phyloP scores from a whole-genome alignment of 2,329 filamentous ascomycete species.

The Hymenoscyphus linearis region DNA sequence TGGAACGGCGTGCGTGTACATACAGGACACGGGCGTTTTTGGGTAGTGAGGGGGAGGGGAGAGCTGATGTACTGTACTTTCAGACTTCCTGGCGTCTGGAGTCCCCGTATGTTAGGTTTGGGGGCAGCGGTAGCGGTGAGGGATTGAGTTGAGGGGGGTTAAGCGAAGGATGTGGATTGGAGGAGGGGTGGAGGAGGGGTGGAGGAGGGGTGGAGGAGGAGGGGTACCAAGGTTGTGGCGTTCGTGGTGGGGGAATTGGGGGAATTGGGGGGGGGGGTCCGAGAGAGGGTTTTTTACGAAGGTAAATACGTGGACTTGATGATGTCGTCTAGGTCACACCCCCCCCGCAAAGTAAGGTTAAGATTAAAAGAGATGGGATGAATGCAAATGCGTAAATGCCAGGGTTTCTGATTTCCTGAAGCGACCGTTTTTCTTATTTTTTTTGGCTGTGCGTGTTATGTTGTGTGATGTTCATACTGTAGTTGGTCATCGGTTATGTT shows the following conservation, averaged over 20 bases:
- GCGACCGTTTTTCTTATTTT: background rate
- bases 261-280: background rate
- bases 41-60: no score
- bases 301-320: background rate
- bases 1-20: no score
- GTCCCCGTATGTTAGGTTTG: background rate
- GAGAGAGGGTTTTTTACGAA: no score
- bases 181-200: background rate
- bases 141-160: background rate
- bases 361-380: background rate
- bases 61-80: background rate
- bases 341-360: background rate
- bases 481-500: background rate
- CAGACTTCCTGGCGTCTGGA: background rate
- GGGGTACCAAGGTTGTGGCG: no score
- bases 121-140: background rate
- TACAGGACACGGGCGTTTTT: no score
- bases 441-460: no score
- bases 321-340: background rate
- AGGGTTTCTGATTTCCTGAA: background rate
- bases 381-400: no score
- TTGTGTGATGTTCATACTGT: background rate
- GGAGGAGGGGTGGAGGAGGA: background rate
- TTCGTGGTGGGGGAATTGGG: background rate
- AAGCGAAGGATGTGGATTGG: background rate